phyloP scores from a whole-genome alignment of 2,329 filamentous ascomycete species.

The Penicillium sp. region DNA sequence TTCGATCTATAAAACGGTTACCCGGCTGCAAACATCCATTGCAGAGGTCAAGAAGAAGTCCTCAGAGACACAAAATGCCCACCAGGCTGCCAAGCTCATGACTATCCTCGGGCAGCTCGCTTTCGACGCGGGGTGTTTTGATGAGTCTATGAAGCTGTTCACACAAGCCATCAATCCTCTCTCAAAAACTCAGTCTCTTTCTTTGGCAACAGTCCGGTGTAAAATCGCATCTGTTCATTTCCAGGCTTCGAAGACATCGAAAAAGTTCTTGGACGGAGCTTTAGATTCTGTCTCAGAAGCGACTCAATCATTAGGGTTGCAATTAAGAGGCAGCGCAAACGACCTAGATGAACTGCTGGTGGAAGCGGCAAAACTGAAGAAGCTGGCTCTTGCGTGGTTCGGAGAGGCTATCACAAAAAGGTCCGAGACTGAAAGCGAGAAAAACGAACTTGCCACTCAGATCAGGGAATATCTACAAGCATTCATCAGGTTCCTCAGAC shows the following conservation, averaged over 20 bases:
- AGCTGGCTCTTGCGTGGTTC: slow-evolving; percentile 38
- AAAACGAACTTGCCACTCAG: slow-evolving; percentile 21
- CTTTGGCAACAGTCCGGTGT: slow-evolving; percentile 38
- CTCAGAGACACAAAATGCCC: slow-evolving; percentile 21
- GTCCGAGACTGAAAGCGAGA: slow-evolving; percentile 11
- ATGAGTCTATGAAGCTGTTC: slow-evolving; percentile 40
- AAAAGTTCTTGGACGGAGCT: slow-evolving; percentile 19
- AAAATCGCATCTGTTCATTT: slow-evolving; percentile 40
- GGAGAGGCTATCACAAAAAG: slow-evolving; percentile 29
- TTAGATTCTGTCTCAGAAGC: slow-evolving; percentile 34
- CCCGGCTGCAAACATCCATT: slow-evolving; percentile 34
- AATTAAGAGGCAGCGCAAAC: slow-evolving; percentile 38
- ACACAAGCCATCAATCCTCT: slow-evolving; percentile 32
- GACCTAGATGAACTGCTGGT: slow-evolving; percentile 47
- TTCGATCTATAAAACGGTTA: slow-evolving; percentile 35
- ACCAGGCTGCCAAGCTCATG: slow-evolving; percentile 33
- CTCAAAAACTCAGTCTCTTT: slow-evolving; percentile 31
- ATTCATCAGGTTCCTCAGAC: slow-evolving; percentile 41
- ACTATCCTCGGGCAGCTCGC: slow-evolving; percentile 40
- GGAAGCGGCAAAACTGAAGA: slow-evolving; percentile 44
- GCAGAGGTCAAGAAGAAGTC: slow-evolving; percentile 28
- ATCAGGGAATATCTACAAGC: slow-evolving; percentile 38
- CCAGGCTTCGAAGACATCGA: slow-evolving; percentile 28
- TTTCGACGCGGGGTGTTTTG: slow-evolving; percentile 39
- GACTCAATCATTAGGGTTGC: slow-evolving; percentile 33